Evolutionary conservation across 257 asterid species (phyloP).

Genomic region (Salvia splendens): DNA sequence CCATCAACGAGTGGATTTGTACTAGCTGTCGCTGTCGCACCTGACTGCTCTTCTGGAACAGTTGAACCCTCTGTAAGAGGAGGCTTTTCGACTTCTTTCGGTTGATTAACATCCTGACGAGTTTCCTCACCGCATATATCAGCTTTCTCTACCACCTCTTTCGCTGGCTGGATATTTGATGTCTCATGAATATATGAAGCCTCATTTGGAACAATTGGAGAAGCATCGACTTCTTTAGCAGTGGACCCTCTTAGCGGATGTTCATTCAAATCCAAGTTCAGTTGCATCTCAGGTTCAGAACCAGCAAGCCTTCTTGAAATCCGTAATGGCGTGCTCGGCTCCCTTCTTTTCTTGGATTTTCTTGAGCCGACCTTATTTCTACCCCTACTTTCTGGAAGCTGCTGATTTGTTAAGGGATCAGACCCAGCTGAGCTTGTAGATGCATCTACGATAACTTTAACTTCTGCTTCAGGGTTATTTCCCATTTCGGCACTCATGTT

Average conservation of each 20-base stretch:
- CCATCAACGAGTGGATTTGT: constrained; percentile 18
- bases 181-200: constrained; percentile 30
- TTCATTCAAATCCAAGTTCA: constrained; percentile 30
- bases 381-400: constrained; percentile 21
- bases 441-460: not conserved
- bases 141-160: constrained; percentile 18
- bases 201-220: not conserved
- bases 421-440: constrained; percentile 15
- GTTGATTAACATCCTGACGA: constrained; percentile 16
- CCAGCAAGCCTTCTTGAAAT: constrained; percentile 39
- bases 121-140: not conserved
- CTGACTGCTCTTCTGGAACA: constrained; percentile 28
- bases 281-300: constrained; percentile 23
- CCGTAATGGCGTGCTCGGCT: constrained; percentile 29
- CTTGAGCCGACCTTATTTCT: constrained; percentile 14
- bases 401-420: not conserved
- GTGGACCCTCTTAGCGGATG: constrained; percentile 21
- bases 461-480: constrained; percentile 13
- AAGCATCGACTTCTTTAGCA: constrained; percentile 16
- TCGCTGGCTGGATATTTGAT: constrained; percentile 13
- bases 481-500: constrained; percentile 20
- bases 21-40: not conserved
- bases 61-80: constrained; percentile 9
- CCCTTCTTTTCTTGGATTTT: constrained; percentile 38
- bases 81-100: constrained; percentile 11